Percentiles rank a stretch among this genome's conserved stretches.
These are phyloP conservation scores for Artemisia annua DNA, from an alignment of 129 eudicot genomes.

Conservation along the genomic window DNA sequence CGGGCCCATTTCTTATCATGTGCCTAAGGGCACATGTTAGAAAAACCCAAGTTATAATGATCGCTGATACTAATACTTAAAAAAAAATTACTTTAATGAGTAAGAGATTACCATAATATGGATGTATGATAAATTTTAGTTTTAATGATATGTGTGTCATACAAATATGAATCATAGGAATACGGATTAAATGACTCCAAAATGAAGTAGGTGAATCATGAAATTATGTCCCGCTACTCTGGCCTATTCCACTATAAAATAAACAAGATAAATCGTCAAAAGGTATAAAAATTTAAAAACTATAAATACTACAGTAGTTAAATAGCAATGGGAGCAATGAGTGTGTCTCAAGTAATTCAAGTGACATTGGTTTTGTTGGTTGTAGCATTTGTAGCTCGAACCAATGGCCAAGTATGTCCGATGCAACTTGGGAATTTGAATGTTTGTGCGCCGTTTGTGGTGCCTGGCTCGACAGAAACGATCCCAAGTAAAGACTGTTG, in stretches of 20 bases:
- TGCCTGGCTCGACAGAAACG: slow-evolving; percentile 45
- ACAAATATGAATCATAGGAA: neutral
- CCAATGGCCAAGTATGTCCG: slow-evolving; percentile 45
- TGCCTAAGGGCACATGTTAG: no score
- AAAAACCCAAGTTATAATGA: no score
- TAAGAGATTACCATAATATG: no score
- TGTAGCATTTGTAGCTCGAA: slow-evolving; percentile 24
- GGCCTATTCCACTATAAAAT: slow-evolving; percentile 32
- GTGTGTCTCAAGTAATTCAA: slow-evolving; percentile 14
- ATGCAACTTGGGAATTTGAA: slow-evolving; percentile 46
- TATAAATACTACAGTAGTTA: neutral
- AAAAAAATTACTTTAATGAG: no score
- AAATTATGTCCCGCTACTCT: slow-evolving; percentile 11
- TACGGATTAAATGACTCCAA: slow-evolving; percentile 32
- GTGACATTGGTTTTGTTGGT: slow-evolving; percentile 22
- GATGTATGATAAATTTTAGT: no score
- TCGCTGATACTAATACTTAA: neutral
- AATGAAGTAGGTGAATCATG: slow-evolving; percentile 48
- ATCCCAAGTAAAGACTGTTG: slow-evolving; percentile 67
- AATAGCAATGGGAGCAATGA: slow-evolving; percentile 6
- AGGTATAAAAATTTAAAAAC: neutral
- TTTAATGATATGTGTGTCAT: neutral
- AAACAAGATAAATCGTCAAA: neutral
- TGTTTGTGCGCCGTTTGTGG: slow-evolving; percentile 71
- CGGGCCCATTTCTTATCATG: no score